Percentiles rank a stretch among this genome's conserved stretches.
These are phyloP conservation scores for Mortierella sp. DNA, from an alignment of 371 early-diverging fungal species.

Conservation along the genomic window DNA sequence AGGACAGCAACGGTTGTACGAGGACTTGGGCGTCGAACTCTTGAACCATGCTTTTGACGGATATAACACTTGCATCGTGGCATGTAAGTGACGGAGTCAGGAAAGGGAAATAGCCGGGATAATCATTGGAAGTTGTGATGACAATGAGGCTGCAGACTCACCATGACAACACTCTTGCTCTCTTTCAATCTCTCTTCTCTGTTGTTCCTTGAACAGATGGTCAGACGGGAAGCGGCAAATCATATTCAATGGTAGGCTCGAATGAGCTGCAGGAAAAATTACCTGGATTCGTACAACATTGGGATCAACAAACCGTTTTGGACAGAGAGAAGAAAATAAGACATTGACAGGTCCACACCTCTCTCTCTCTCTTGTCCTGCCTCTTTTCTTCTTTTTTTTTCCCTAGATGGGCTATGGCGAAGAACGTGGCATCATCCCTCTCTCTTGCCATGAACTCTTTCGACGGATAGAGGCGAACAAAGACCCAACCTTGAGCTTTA, in stretches of 20 bases:
- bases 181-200: not conserved
- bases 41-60: conserved; percentile 89
- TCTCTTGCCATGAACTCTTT: conserved; percentile 84
- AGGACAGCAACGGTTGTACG: conserved; percentile 80
- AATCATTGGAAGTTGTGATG: too few relatives aligned
- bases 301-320: too few relatives aligned
- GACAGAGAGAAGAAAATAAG: too few relatives aligned
- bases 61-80: conserved; percentile 91
- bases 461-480: conserved; percentile 62
- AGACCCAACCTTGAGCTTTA: conserved; percentile 64
- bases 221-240: conserved; percentile 89
- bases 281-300: too few relatives aligned
- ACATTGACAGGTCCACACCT: too few relatives aligned
- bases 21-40: conserved; percentile 79
- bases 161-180: too few relatives aligned
- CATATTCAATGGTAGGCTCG: conserved; percentile 81
- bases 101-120: too few relatives aligned
- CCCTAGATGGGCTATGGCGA: conserved; percentile 74
- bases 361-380: too few relatives aligned
- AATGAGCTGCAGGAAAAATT: too few relatives aligned
- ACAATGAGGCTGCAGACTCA: too few relatives aligned
- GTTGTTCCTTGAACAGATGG: conserved; percentile 65
- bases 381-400: not conserved
- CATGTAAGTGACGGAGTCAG: conserved; percentile 63
- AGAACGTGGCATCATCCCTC: conserved; percentile 87